Percentiles rank a stretch among this genome's conserved stretches.
These are phyloP conservation scores for Aphanomyces euteiches DNA, from an alignment of 352 stramenopile genomes.

Conservation along the genomic window DNA sequence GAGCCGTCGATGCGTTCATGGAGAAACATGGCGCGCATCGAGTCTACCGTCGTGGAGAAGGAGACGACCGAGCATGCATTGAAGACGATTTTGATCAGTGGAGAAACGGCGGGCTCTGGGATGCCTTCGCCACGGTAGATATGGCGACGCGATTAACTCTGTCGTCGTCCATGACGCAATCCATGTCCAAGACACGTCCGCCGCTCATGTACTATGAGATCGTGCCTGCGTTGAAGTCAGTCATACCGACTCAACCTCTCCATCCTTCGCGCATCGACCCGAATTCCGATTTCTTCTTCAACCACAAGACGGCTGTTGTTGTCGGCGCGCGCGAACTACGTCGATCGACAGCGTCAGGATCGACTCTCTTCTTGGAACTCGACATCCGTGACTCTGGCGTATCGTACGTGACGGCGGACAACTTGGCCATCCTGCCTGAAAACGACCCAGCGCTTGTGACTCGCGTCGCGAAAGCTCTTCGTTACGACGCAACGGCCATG, in stretches of 20 bases:
- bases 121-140: slow-evolving; percentile 35
- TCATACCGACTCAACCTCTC: slow-evolving; percentile 23
- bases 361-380: slow-evolving; percentile 87
- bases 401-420: slow-evolving; percentile 92
- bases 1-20: slow-evolving; percentile 83
- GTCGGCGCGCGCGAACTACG: slow-evolving; percentile 88
- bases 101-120: slow-evolving; percentile 91
- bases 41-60: slow-evolving; percentile 77
- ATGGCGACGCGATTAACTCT: no score
- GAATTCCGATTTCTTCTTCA: slow-evolving; percentile 89
- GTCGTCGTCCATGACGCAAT: not conserved
- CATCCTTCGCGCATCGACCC: slow-evolving; percentile 52
- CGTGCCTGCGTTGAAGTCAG: slow-evolving; percentile 40
- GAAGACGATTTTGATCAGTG: slow-evolving; percentile 92
- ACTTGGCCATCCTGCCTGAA: slow-evolving; percentile 90
- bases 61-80: slow-evolving; percentile 94
- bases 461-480: slow-evolving; percentile 70
- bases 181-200: slow-evolving; percentile 27
- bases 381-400: slow-evolving; percentile 67
- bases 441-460: slow-evolving; percentile 82
- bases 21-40: slow-evolving; percentile 68
- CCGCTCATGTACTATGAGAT: slow-evolving; percentile 58
- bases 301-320: slow-evolving; percentile 71
- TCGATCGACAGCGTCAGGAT: slow-evolving; percentile 62
- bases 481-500: slow-evolving; percentile 87